Evolutionary conservation across 1,139 yeast genomes (phyloP).

Genomic region (Geotrichum fermentans): DNA sequence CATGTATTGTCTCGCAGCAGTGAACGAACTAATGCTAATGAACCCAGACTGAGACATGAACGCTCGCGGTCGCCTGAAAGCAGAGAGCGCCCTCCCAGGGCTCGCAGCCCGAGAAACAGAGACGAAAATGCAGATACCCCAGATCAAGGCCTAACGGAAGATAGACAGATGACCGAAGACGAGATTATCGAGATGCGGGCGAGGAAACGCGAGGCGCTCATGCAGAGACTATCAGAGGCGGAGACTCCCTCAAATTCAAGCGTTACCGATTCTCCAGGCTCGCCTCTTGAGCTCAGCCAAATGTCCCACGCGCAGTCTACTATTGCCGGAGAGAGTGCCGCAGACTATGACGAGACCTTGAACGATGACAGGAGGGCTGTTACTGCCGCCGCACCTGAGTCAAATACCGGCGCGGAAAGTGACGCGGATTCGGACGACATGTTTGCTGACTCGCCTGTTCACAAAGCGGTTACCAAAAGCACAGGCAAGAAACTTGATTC

Average conservation of each 20-base stretch:
- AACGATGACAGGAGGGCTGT: not conserved
- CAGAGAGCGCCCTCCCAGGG: not conserved
- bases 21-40: constrained; percentile 4
- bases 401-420: constrained; percentile 6
- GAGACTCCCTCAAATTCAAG: not conserved
- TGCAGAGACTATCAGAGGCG: constrained; percentile 6
- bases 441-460: constrained; percentile 25
- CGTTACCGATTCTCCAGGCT: not conserved
- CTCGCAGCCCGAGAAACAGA: not conserved
- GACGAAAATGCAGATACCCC: not conserved
- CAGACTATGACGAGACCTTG: not conserved
- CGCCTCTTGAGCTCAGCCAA: not conserved
- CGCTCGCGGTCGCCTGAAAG: constrained; percentile 9
- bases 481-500: constrained; percentile 27
- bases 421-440: constrained; percentile 24
- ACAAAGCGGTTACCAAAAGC: not conserved
- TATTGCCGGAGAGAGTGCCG: not conserved
- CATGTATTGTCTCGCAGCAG: not conserved
- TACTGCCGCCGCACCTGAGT: not conserved
- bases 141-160: not conserved
- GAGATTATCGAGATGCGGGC: constrained; percentile 32
- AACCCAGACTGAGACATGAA: constrained; percentile 5
- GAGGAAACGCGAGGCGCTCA: constrained; percentile 37
- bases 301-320: not conserved
- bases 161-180: constrained; percentile 20